Base-by-base conservation (phyloP, 495 filamentous ascomycete species). In the Pseudoneurospora amorphoporcata region DNA sequence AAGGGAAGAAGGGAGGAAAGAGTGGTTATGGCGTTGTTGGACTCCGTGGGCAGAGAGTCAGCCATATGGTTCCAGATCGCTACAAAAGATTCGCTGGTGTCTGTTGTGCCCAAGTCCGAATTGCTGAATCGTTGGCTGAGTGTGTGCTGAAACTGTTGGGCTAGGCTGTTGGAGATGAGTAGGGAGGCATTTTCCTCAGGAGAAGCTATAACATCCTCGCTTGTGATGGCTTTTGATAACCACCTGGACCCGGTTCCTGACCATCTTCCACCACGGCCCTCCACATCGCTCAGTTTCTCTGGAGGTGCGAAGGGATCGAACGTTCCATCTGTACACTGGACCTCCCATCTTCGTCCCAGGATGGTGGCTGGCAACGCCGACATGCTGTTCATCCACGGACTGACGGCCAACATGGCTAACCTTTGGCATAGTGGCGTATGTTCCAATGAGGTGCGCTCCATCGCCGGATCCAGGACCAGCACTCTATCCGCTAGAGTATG, bases 311-410 rank as follows among this genome's bases (percentile, higher is more conserved):
- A 73, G 37, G 68, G 73, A 17, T 75, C 68, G 29, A 78, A 78
- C 0, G 73, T 78, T 5, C 75, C 73, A 43, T 78, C 76, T 4
- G 75, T 69, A 61, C 76, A 75, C 16, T 78, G 76, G 1, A 78
- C 73, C 61, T 78, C 75, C 41, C 73, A 72, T 7, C 12, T 39
- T 32, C 72, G 73, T 8, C 73, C 73, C 38, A 76, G 32, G 1
- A 73, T 73, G 0, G 75, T 73, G 40, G 76, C 76, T 42, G 73
- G 76, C n/a, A 75, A 78, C 0, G 75, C 68, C 73, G 75, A 78
- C 10, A 70, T 72, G 40, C 76, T 72, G 7, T 68, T 68, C 37
- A 73, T 71, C 76, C 76, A 78, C 4, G 72, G 73, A 41, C 76
- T 75, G 35, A 75, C 73, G 1, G 76, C 39, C 8, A 78, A 61